A percentile compares a stretch with the other conserved stretches of the same genome.
phyloP scores from a whole-genome alignment of 2,329 filamentous ascomycete species.

The Nemania bipapillata region DNA sequence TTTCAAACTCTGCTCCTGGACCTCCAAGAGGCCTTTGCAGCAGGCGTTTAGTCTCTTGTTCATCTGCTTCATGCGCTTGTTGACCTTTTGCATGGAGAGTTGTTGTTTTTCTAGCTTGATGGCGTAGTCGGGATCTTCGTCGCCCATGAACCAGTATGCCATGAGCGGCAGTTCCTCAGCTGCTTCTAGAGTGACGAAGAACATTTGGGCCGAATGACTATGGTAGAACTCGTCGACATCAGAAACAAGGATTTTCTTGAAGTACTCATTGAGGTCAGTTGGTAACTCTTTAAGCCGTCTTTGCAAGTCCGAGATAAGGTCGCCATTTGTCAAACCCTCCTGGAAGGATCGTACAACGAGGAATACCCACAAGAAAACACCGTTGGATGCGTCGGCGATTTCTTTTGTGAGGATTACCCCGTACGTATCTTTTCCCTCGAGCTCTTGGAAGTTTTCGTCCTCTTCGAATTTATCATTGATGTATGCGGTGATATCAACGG shows the following conservation, averaged over 20 bases:
- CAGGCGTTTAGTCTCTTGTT: conserved; percentile 8
- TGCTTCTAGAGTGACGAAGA: background rate
- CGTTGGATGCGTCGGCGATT: background rate
- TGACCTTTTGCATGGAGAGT: background rate
- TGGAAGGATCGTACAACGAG: conserved; percentile 14
- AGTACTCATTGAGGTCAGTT: conserved; percentile 5
- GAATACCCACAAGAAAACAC: conserved; percentile 23
- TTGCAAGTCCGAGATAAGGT: background rate
- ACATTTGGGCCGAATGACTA: background rate
- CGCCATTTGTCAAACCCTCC: conserved; percentile 7
- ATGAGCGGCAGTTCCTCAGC: background rate
- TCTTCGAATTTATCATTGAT: background rate
- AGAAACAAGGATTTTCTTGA: conserved; percentile 2
- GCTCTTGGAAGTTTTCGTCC: conserved; percentile 1
- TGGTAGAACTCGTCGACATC: conserved; percentile 4
- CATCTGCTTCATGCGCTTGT: background rate
- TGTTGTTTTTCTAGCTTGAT: background rate
- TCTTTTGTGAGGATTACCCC: background rate
- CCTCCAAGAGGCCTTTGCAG: conserved; percentile 19
- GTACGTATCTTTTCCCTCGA: background rate
- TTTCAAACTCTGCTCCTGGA: background rate
- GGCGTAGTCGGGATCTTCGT: conserved; percentile 7
- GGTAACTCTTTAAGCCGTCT: conserved; percentile 5
- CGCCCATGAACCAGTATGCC: conserved; percentile 9
- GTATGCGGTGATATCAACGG: conserved; percentile 5